phyloP scores from a whole-genome alignment of 352 stramenopile genomes.

The Halophytophthora polymorphica region DNA sequence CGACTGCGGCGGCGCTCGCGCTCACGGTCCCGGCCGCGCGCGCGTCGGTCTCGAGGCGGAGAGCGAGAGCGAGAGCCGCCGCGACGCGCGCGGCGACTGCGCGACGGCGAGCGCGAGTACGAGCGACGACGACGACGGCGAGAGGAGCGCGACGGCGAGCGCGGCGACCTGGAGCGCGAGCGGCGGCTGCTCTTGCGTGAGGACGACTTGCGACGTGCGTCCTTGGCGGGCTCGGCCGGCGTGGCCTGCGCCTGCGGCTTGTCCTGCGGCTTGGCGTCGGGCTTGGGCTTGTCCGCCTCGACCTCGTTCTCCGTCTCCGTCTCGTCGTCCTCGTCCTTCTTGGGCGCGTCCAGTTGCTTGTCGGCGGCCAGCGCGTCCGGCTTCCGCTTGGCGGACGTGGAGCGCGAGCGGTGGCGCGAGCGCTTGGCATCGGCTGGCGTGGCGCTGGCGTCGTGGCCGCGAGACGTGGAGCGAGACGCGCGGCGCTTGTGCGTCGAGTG shows the following conservation, averaged over 20 bases:
- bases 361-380: conserved; percentile 2
- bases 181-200: conserved; percentile 51
- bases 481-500: conserved; percentile 27
- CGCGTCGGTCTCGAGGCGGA: conserved; percentile 15
- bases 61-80: conserved; percentile 44
- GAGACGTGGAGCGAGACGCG: conserved; percentile 20
- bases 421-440: conserved; percentile 19
- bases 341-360: conserved; percentile 15
- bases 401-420: conserved; percentile 19
- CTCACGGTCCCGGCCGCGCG: conserved; percentile 32
- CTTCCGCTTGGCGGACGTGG: conserved; percentile 17
- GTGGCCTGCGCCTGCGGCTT: conserved; percentile 13
- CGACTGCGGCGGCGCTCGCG: conserved; percentile 27
- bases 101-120: conserved; percentile 44
- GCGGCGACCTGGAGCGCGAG: conserved; percentile 48
- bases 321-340: conserved; percentile 13
- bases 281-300: not conserved
- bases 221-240: not conserved
- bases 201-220: conserved; percentile 7
- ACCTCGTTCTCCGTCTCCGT: conserved; percentile 17
- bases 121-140: conserved; percentile 44
- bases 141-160: conserved; percentile 54
- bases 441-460: conserved; percentile 1
- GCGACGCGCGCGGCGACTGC: conserved; percentile 33
- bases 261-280: conserved; percentile 14